A percentile compares a stretch with the other conserved stretches of the same genome.
Conservation (phyloP, 768 basidiomycete genomes). For the Trametes gibbosa region DNA sequence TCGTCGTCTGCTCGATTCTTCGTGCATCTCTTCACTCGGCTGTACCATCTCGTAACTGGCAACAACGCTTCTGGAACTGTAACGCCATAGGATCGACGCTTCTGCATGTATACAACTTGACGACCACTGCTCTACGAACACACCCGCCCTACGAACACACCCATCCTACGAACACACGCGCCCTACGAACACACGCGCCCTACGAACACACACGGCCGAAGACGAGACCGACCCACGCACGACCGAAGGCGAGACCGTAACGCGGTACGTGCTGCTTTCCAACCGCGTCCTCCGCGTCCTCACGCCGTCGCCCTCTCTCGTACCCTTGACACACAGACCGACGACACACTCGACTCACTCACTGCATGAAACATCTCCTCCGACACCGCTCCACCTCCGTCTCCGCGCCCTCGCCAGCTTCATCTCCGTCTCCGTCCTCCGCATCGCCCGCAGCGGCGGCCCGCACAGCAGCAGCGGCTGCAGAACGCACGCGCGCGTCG, state of each 20-base stretch:
- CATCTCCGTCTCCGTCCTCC: background rate
- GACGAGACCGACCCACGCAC: background rate
- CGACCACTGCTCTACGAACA: no score
- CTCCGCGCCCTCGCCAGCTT: conserved; percentile 6
- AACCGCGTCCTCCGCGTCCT: background rate
- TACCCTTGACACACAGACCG: no score
- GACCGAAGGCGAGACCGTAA: no score
- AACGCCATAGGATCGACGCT: no score
- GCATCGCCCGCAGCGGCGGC: background rate
- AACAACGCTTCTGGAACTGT: no score
- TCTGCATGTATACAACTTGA: no score
- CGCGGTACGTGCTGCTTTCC: conserved; percentile 2
- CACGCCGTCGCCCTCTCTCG: background rate
- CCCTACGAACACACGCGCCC: background rate
- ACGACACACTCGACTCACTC: no score
- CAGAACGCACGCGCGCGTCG: conserved; percentile 1
- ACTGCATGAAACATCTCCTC: conserved; percentile 13
- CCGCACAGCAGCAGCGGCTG: background rate
- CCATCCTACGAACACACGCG: no score
- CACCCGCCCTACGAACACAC: no score
- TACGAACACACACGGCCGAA: background rate
- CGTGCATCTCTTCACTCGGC: no score
- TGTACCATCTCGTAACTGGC: no score
- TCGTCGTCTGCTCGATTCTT: no score
- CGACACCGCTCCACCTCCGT: conserved; percentile 13